A percentile compares a stretch with the other conserved stretches of the same genome.
Evolutionary conservation across 495 filamentous ascomycete genomes (phyloP).

Genomic region (Pseudotulostoma volvatum): DNA sequence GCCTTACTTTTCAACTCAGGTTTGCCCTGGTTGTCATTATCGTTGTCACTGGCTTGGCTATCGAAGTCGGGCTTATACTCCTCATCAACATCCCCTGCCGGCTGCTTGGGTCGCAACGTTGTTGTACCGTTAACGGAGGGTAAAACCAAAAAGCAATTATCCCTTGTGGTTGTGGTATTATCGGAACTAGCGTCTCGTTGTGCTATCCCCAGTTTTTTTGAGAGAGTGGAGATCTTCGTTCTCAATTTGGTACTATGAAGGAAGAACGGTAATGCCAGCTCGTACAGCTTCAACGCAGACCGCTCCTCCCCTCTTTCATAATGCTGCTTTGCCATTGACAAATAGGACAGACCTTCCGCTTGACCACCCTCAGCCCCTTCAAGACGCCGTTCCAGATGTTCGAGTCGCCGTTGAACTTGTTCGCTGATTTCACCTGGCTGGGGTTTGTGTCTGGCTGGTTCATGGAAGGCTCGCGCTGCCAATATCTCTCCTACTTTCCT

Average conservation of each 20-base stretch:
- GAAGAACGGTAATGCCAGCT: constrained; percentile 69
- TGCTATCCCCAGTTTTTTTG: constrained; percentile 33
- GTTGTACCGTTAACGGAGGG: no score
- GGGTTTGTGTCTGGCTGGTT: constrained; percentile 26
- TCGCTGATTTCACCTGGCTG: constrained; percentile 47
- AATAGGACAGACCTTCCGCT: constrained; percentile 63
- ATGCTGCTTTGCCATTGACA: constrained; percentile 86
- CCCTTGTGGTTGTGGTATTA: constrained; percentile 6
- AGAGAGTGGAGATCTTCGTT: constrained; percentile 56
- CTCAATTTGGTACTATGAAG: constrained; percentile 69
- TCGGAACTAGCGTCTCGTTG: not conserved
- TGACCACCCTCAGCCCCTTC: constrained; percentile 57
- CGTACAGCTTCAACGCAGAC: constrained; percentile 72
- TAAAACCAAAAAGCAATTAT: not conserved
- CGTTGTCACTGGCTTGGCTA: not conserved
- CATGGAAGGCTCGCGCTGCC: constrained; percentile 43
- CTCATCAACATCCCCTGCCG: no score
- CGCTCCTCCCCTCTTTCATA: constrained; percentile 63
- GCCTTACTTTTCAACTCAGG: not conserved
- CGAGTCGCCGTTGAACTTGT: constrained; percentile 62
- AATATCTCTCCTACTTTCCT: constrained; percentile 81
- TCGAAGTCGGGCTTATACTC: not conserved
- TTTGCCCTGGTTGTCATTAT: not conserved
- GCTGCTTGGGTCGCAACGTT: not conserved
- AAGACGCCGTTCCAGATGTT: constrained; percentile 70